Evolutionary conservation across 768 basidiomycete genomes (phyloP).

Genomic region (Auricularia sp.): DNA sequence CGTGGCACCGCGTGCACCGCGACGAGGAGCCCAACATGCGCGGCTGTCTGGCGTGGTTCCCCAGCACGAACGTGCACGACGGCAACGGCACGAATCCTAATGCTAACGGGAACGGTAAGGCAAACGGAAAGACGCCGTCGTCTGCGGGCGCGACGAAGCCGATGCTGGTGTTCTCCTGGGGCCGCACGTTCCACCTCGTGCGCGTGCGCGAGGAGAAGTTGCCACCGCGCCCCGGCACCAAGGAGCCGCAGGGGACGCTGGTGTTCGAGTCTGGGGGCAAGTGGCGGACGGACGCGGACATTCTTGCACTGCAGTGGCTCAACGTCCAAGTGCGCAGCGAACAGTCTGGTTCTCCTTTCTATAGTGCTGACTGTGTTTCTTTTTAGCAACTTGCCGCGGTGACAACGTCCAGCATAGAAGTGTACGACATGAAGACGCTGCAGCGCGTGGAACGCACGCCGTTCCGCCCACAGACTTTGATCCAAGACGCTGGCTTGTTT

Average conservation of each 20-base stretch:
- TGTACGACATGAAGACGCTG: slow-evolving; percentile 54
- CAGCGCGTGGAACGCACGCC: slow-evolving; percentile 51
- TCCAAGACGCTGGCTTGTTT: not conserved
- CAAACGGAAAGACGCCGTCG: slow-evolving; percentile 12
- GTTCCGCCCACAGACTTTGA: slow-evolving; percentile 45
- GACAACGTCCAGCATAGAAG: slow-evolving; percentile 46
- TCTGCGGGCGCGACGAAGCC: slow-evolving; percentile 36
- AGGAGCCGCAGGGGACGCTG: slow-evolving; percentile 54
- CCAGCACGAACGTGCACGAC: slow-evolving; percentile 34
- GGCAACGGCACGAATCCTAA: slow-evolving; percentile 5
- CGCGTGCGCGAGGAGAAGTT: slow-evolving; percentile 50
- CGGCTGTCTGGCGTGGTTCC: slow-evolving; percentile 76
- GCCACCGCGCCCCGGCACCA: slow-evolving; percentile 28
- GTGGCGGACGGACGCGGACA: slow-evolving; percentile 51
- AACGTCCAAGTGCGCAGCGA: slow-evolving; percentile 67
- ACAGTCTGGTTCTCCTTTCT: not conserved
- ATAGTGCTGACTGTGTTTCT: not conserved
- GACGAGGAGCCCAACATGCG: slow-evolving; percentile 38
- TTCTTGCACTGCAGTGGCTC: slow-evolving; percentile 79
- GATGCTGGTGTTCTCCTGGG: slow-evolving; percentile 80
- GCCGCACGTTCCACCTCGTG: slow-evolving; percentile 51
- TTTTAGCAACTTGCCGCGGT: slow-evolving; percentile 59
- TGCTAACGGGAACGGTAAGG: slow-evolving; percentile 15
- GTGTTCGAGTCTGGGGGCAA: slow-evolving; percentile 48
- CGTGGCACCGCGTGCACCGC: slow-evolving; percentile 75